A percentile compares a stretch with the other conserved stretches of the same genome.
These are phyloP conservation scores for Spencermartinsiella ligniputridi DNA, from an alignment of 1,139 yeast species.

Conservation along the genomic window DNA sequence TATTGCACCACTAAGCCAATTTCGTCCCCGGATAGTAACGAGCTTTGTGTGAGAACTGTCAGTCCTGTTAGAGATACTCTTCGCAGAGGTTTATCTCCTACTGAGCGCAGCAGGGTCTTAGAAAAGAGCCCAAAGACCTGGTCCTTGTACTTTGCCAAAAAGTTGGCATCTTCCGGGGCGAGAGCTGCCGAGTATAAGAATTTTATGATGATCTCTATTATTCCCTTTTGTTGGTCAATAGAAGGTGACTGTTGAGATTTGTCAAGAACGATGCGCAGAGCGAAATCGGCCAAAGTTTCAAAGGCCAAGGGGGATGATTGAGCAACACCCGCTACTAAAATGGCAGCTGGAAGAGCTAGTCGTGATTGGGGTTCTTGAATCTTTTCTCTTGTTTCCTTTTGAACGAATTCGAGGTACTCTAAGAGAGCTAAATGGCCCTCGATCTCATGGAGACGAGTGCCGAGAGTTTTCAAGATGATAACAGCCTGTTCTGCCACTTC, in stretches of 20 bases:
- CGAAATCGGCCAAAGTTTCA: constrained; percentile 41
- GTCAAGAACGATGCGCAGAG: constrained; percentile 38
- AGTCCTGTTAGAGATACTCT: constrained; percentile 2
- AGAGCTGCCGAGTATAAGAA: constrained; percentile 38
- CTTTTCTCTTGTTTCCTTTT: constrained; percentile 55
- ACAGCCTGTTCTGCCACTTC: constrained; percentile 44
- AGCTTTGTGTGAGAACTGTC: constrained; percentile 1
- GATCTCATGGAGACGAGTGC: constrained; percentile 32
- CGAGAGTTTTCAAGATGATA: constrained; percentile 43
- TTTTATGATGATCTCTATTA: constrained; percentile 49
- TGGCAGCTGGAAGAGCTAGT: constrained; percentile 34
- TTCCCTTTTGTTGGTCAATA: constrained; percentile 53
- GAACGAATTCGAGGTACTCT: constrained; percentile 32
- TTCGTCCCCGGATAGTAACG: constrained; percentile 53
- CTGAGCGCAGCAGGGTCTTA: constrained; percentile 60
- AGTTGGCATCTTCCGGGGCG: constrained; percentile 5
- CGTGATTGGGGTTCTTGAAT: constrained; percentile 49
- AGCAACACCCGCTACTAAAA: constrained; percentile 49
- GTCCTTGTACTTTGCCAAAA: constrained; percentile 47
- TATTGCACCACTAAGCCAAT: constrained; percentile 59
- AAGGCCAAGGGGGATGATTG: constrained; percentile 42
- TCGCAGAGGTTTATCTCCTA: constrained; percentile 52
- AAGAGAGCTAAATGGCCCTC: constrained; percentile 19
- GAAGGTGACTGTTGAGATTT: constrained; percentile 33
- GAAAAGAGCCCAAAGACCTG: constrained; percentile 60